These are phyloP conservation scores for Schwanniomyces pseudopolymorphus DNA, from an alignment of 805 yeast species.

Conservation along the genomic window DNA sequence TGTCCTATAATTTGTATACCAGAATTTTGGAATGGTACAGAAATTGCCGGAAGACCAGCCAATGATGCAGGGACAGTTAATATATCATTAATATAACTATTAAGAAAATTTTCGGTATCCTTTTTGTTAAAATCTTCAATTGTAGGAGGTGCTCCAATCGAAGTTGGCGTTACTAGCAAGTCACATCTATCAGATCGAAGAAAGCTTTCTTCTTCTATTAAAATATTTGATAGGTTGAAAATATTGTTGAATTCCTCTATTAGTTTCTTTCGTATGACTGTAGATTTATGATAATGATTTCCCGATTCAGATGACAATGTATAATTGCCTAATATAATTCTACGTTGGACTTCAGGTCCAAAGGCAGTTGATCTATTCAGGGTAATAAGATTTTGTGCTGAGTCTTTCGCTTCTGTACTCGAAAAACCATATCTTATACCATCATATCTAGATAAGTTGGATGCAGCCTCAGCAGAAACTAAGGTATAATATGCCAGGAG, in stretches of 20 bases:
- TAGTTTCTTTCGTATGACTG: conserved; percentile 57
- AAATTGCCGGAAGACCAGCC: conserved; percentile 86
- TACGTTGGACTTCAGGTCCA: conserved; percentile 79
- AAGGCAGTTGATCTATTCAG: conserved; percentile 65
- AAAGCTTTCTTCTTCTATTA: conserved; percentile 6
- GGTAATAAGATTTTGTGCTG: conserved; percentile 15
- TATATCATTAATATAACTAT: conserved; percentile 76
- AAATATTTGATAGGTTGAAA: conserved; percentile 52
- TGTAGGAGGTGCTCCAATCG: conserved; percentile 55
- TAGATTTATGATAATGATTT: conserved; percentile 78
- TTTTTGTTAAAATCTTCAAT: conserved; percentile 41
- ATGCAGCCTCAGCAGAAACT: conserved; percentile 92
- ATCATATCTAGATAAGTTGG: conserved; percentile 86
- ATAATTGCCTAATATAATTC: conserved; percentile 84
- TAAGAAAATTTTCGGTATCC: conserved; percentile 47
- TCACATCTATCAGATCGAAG: conserved; percentile 48
- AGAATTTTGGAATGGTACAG: conserved; percentile 60
- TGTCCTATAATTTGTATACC: conserved; percentile 88
- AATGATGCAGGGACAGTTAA: conserved; percentile 88
- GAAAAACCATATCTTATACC: conserved; percentile 83
- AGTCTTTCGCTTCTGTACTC: conserved; percentile 16
- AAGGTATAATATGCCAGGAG: conserved; percentile 83
- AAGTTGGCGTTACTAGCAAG: conserved; percentile 71
- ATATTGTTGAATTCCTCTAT: conserved; percentile 64
- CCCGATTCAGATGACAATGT: conserved; percentile 75